These are phyloP conservation scores for Pogostemon cablin DNA, from an alignment of 257 asterid genomes.

Conservation along the genomic window DNA sequence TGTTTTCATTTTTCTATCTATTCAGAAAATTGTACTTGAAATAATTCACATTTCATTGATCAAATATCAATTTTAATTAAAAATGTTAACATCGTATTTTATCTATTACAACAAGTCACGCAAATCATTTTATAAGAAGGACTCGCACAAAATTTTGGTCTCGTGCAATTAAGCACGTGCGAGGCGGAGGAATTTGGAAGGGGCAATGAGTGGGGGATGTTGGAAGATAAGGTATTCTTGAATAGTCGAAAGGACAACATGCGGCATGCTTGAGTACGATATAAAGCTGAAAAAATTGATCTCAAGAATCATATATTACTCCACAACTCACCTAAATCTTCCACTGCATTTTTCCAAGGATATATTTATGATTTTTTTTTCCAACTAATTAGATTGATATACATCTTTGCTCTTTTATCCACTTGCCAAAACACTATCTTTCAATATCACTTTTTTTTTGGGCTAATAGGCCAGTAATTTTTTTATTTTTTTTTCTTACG, in stretches of 20 bases:
- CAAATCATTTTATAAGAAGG: too few species aligned
- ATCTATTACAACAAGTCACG: too few species aligned
- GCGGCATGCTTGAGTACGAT: conserved; percentile 29
- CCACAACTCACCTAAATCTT: too few species aligned
- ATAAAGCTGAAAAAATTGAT: conserved; percentile 12
- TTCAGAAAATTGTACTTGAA: too few species aligned
- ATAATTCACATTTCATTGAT: too few species aligned
- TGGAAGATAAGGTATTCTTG: not conserved
- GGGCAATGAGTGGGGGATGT: not conserved
- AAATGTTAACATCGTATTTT: too few species aligned
- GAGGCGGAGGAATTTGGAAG: not conserved
- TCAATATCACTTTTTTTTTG: not conserved
- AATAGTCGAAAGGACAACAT: conserved; percentile 27
- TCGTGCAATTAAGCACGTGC: not conserved
- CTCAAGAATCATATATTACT: conserved; percentile 26
- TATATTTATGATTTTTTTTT: not conserved
- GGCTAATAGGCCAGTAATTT: too few species aligned
- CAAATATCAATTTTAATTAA: too few species aligned
- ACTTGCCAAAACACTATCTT: conserved; percentile 28
- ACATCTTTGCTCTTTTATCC: conserved; percentile 26
- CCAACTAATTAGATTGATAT: conserved; percentile 23
- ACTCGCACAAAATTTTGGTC: too few species aligned
- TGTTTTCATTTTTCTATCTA: too few species aligned
- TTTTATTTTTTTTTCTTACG: too few species aligned
- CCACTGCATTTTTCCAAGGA: too few species aligned